phyloP scores from a whole-genome alignment of 2,329 filamentous ascomycete genomes.

The Fusarium ramigenum region DNA sequence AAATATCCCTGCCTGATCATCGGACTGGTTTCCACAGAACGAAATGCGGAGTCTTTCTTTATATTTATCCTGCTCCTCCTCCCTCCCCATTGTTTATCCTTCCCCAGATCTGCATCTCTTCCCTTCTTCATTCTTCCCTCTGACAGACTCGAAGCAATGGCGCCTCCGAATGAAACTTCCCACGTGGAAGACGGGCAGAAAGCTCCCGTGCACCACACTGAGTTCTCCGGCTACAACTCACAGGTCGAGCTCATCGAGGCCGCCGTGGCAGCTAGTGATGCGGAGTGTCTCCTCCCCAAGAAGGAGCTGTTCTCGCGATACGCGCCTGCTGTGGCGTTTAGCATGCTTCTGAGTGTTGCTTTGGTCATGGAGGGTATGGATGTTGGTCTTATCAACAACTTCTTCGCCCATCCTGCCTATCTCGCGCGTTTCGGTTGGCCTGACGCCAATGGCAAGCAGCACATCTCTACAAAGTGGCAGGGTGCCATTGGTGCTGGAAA shows the following conservation, averaged over 20 bases:
- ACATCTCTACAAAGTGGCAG: constrained; percentile 58
- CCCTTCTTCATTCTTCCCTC: neutral
- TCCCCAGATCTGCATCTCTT: constrained; percentile 25
- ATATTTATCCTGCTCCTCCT: constrained; percentile 6
- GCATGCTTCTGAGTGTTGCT: constrained; percentile 46
- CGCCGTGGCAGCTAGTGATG: constrained; percentile 44
- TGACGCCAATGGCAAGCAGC: constrained; percentile 47
- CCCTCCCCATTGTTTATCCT: neutral
- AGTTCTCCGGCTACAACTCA: constrained; percentile 37
- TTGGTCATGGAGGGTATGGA: constrained; percentile 55
- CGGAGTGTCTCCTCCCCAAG: constrained; percentile 41
- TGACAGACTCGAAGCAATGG: constrained; percentile 10
- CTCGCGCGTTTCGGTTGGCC: constrained; percentile 54
- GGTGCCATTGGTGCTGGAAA: constrained; percentile 59
- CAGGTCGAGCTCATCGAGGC: constrained; percentile 47
- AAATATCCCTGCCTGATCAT: constrained; percentile 16
- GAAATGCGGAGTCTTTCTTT: constrained; percentile 19
- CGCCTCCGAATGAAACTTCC: constrained; percentile 13
- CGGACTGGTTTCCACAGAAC: neutral
- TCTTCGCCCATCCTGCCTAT: constrained; percentile 55
- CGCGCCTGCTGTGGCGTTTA: constrained; percentile 43
- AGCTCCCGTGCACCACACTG: constrained; percentile 33
- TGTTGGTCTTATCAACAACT: constrained; percentile 51
- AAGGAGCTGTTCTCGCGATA: constrained; percentile 47
- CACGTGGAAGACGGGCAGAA: constrained; percentile 24